Percentiles rank a stretch among this genome's conserved stretches.
Evolutionary conservation across 306 rosid genomes (phyloP).

Genomic region (Trichosanthes truncata): DNA sequence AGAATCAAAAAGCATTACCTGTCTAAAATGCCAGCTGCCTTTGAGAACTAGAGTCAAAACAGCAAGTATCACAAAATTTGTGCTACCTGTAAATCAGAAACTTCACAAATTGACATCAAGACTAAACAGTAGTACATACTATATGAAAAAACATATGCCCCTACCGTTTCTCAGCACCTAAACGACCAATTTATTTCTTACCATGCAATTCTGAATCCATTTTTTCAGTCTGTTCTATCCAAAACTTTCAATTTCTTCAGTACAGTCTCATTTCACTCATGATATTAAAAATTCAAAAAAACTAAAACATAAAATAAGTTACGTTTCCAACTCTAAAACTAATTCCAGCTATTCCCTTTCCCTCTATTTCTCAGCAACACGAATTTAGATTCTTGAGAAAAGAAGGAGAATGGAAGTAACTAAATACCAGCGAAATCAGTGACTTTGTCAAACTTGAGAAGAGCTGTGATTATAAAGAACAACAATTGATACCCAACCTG

Average conservation of each 20-base stretch:
- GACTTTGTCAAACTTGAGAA: conserved; percentile 83
- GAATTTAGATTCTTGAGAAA: background rate
- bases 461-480: conserved; percentile 84
- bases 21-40: conserved; percentile 76
- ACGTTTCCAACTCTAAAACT: background rate
- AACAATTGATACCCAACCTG: conserved; percentile 69
- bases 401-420: background rate
- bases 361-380: background rate
- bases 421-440: conserved; percentile 89
- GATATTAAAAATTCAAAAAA: background rate
- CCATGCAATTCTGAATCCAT: background rate
- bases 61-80: conserved; percentile 74
- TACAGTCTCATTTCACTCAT: background rate
- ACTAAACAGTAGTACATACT: background rate
- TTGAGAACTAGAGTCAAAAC: conserved; percentile 63
- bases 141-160: background rate
- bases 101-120: background rate
- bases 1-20: conserved; percentile 32
- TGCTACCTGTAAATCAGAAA: conserved; percentile 50
- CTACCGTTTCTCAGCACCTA: background rate
- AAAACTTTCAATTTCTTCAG: background rate
- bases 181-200: background rate
- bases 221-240: background rate
- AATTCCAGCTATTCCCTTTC: background rate
- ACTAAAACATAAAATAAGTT: background rate